A percentile compares a stretch with the other conserved stretches of the same genome.
phyloP scores from a whole-genome alignment of 805 yeast genomes.

The Ogataea corticis region DNA sequence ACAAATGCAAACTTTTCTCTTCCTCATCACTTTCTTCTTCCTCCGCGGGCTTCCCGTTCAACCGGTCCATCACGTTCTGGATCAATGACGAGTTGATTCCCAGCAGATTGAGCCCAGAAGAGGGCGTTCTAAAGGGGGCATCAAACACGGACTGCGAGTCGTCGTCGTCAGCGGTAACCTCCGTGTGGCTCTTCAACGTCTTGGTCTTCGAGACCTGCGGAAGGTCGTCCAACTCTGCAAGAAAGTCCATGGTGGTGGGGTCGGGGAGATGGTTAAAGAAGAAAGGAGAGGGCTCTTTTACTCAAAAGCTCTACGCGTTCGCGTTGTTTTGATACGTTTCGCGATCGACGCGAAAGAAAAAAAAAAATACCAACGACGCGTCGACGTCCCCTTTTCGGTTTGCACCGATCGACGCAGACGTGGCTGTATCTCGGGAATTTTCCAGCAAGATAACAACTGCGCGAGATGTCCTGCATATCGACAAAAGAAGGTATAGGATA shows the following conservation, averaged over 20 bases:
- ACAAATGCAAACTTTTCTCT: not conserved
- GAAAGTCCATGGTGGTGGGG: slow-evolving; percentile 19
- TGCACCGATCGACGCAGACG: too few relatives aligned
- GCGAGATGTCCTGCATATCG: slow-evolving; percentile 2
- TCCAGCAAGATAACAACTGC: slow-evolving; percentile 6
- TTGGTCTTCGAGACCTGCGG: slow-evolving; percentile 10
- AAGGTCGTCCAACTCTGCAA: slow-evolving; percentile 22
- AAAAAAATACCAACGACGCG: too few relatives aligned
- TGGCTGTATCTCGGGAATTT: not conserved
- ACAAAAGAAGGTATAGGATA: not conserved
- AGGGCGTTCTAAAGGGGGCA: too few relatives aligned
- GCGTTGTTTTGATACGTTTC: too few relatives aligned
- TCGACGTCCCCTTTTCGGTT: too few relatives aligned
- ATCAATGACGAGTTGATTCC: slow-evolving; percentile 19
- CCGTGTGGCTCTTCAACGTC: slow-evolving; percentile 6
- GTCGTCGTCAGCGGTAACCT: not conserved
- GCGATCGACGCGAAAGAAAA: not conserved
- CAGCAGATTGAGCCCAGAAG: slow-evolving; percentile 12
- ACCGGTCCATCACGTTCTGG: slow-evolving; percentile 17
- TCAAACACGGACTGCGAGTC: not conserved
- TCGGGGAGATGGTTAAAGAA: not conserved
- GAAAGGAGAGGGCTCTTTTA: not conserved
- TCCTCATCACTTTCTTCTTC: not conserved
- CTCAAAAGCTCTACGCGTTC: not conserved
- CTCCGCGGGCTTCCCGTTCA: slow-evolving; percentile 11